These are phyloP conservation scores for Sclerotinia borealis DNA, from an alignment of 2,329 filamentous ascomycete species.

Conservation along the genomic window DNA sequence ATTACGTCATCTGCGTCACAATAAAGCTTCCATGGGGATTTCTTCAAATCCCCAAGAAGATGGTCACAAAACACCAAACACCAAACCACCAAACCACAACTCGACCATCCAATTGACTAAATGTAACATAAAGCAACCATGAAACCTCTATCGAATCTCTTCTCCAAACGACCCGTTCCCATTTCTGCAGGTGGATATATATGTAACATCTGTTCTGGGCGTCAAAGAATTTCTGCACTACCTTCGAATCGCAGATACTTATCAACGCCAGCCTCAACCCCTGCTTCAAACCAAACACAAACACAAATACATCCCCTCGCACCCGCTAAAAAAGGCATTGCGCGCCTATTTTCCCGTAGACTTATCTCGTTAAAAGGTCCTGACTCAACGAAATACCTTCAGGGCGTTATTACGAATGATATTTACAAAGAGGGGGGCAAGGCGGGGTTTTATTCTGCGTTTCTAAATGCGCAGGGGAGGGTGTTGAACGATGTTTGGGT, in stretches of 20 bases:
- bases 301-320: slow-evolving; percentile 34
- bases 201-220: neutral
- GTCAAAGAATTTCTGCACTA: neutral
- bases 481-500: slow-evolving; percentile 87
- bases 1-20: slow-evolving; percentile 4
- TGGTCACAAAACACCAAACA: neutral
- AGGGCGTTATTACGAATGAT: slow-evolving; percentile 78
- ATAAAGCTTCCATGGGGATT: neutral
- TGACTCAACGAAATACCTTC: slow-evolving; percentile 78
- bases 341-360: slow-evolving; percentile 63
- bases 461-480: slow-evolving; percentile 79
- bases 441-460: slow-evolving; percentile 69
- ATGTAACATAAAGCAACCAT: neutral
- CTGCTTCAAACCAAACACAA: neutral
- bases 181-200: neutral
- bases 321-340: slow-evolving; percentile 38
- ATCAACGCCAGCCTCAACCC: slow-evolving; percentile 3
- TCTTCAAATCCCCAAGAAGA: neutral
- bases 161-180: neutral
- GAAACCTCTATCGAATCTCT: neutral
- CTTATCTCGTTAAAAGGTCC: slow-evolving; percentile 73
- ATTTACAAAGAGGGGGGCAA: slow-evolving; percentile 38
- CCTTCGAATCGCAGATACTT: neutral
- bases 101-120: neutral
- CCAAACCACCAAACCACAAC: neutral